phyloP scores from a whole-genome alignment of 2,329 filamentous ascomycete genomes.

The Penicillium sp. region DNA sequence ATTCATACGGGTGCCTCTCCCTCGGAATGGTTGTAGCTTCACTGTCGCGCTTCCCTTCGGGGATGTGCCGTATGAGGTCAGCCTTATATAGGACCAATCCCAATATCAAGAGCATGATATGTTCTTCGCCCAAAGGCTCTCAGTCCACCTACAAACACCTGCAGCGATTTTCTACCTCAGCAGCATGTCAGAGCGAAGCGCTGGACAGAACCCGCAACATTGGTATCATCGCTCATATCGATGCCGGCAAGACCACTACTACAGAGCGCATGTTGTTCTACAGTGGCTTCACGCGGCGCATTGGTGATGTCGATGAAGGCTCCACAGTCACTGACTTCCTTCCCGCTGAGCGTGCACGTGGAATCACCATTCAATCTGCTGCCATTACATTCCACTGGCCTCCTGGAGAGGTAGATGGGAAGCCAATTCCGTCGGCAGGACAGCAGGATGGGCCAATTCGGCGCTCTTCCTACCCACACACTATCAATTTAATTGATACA shows the following conservation, averaged over 20 bases:
- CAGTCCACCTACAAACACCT: slow-evolving; percentile 4
- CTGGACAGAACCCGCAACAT: slow-evolving; percentile 81
- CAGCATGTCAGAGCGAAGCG: slow-evolving; percentile 26
- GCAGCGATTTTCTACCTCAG: slow-evolving; percentile 32
- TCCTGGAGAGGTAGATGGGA: slow-evolving; percentile 40
- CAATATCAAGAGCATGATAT: slow-evolving; percentile 11
- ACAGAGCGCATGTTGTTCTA: slow-evolving; percentile 99
- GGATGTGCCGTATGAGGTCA: slow-evolving; percentile 24
- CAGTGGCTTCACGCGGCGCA: slow-evolving; percentile 81
- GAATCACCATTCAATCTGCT: slow-evolving; percentile 96
- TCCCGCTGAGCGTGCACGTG: slow-evolving; percentile 84
- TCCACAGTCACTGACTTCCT: slow-evolving; percentile 98
- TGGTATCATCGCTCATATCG: slow-evolving; percentile 97
- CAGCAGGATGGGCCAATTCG: slow-evolving; percentile 44
- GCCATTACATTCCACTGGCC: slow-evolving; percentile 97
- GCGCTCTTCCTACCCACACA: slow-evolving; percentile 60
- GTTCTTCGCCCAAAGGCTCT: slow-evolving; percentile 3
- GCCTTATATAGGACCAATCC: slow-evolving; percentile 15
- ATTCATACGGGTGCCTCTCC: slow-evolving; percentile 7
- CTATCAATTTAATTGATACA: slow-evolving; percentile 91
- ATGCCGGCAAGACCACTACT: slow-evolving; percentile 97
- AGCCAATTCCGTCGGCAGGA: slow-evolving; percentile 29
- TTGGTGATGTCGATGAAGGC: slow-evolving; percentile 94
- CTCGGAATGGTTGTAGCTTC: slow-evolving; percentile 33
- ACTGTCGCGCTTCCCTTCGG: slow-evolving; percentile 31